Base-by-base conservation (phyloP, 1,284 basidiomycete species). In the Trichosporon coremiiforme region DNA sequence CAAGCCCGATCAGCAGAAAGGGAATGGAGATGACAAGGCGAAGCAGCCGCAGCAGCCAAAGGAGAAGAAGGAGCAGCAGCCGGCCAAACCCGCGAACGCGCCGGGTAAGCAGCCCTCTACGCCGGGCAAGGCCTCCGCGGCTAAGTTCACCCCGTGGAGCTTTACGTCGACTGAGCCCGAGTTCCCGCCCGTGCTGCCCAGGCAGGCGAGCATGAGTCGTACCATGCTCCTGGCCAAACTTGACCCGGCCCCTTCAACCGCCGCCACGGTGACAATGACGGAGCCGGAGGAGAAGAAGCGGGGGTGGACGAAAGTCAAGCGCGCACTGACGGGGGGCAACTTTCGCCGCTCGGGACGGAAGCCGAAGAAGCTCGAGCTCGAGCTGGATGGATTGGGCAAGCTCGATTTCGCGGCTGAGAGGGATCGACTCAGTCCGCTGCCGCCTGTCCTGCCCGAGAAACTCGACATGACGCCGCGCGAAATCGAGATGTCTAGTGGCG, bases 291-390 rank as follows among this genome's bases (percentile, higher is more conserved):
- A 31, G 57, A 33, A 31, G 57, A 60, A 60, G 57, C 57, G 29
- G 15, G 47, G 47, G 4, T 60, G 57, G 57, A 60, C 57, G 29
- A 60, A 60, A 25, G 57, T 60, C 4, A 60, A 60, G 29, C 57
- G 57, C 29, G 57, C 57, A 2, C 57, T 60, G 29, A 60, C 57
- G 13, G 57, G 57, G 29, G 57, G 57, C 25, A 60, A 60, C 57
- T 60, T 60, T 31, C 57, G 57, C 13, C 57, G 57, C 57, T 25
- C 15, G 5, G 57, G 57, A 1, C 31, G 57, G 12, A 60, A 60
- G 17, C 57, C 57, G 57, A 60, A 60, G 57, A 60, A 60, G 31
- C 57, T 60, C 29, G 57, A 60, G 31, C 57, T 33, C 15, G 57
- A 60, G 15, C 31, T 60, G 29, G 31, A 60, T 10, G 29, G 22